phyloP scores from a whole-genome alignment of 2,329 filamentous ascomycete species.

The Phaeosphaeriaceae sp. region DNA sequence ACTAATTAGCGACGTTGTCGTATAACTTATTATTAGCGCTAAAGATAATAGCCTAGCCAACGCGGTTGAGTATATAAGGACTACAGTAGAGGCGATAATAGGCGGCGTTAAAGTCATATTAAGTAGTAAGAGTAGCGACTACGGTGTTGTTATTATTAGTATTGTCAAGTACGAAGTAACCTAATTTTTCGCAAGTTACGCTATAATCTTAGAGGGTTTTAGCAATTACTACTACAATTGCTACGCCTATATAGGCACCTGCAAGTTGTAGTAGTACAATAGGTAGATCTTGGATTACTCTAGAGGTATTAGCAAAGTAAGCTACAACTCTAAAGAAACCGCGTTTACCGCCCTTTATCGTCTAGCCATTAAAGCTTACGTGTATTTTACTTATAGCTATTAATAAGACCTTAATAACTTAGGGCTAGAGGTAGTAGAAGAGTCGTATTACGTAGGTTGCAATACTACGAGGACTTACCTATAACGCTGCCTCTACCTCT shows the following conservation, averaged over 20 bases:
- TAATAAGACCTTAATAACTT: not conserved
- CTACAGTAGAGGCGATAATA: not conserved
- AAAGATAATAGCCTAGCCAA: not conserved
- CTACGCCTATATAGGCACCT: conserved; percentile 3
- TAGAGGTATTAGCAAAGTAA: conserved; percentile 2
- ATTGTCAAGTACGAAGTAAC: conserved; percentile 10
- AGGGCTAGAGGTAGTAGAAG: not conserved
- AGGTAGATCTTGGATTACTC: conserved; percentile 5
- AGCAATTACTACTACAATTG: not conserved
- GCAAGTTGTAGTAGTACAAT: conserved; percentile 2
- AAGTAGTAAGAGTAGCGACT: not conserved
- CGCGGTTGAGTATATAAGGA: conserved; percentile 1
- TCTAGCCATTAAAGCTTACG: not conserved
- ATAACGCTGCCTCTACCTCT: not conserved
- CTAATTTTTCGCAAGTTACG: not conserved
- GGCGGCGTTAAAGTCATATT: not conserved
- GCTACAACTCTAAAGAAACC: conserved; percentile 4
- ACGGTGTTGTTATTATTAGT: conserved; percentile 1
- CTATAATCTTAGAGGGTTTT: not conserved
- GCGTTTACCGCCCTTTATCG: not conserved
- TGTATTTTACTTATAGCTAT: conserved; percentile 4
- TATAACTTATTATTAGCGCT: not conserved
- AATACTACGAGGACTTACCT: not conserved
- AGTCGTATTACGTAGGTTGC: not conserved
- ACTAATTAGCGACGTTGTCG: not conserved